Conservation (phyloP, 2,329 filamentous ascomycete species). For the Pseudocercospora vitis region DNA sequence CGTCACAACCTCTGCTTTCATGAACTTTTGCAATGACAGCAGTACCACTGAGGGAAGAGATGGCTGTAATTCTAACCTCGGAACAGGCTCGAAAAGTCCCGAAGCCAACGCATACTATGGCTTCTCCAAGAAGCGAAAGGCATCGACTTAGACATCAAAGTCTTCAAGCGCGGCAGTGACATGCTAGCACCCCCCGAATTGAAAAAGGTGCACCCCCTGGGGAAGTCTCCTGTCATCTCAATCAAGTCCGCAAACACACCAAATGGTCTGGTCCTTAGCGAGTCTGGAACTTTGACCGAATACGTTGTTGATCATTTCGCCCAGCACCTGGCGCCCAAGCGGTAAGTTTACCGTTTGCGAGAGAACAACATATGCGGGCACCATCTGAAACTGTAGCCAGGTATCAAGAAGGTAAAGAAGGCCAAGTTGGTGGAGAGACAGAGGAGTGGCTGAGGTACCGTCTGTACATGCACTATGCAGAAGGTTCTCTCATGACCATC, state of each 20-base stretch:
- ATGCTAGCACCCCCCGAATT: conserved; percentile 74
- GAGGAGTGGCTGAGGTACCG: conserved; percentile 62
- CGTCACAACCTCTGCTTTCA: too few relatives aligned
- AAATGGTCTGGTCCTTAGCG: conserved; percentile 67
- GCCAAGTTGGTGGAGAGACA: conserved; percentile 57
- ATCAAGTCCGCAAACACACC: conserved; percentile 52
- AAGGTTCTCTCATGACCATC: conserved; percentile 77
- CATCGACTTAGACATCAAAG: conserved; percentile 74
- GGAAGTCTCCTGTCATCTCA: conserved; percentile 79
- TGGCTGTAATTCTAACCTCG: too few relatives aligned
- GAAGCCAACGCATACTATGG: conserved; percentile 81
- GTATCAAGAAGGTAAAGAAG: conserved; percentile 56
- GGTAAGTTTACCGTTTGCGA: conserved; percentile 21
- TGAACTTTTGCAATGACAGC: too few relatives aligned
- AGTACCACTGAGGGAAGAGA: too few relatives aligned
- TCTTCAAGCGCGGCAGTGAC: conserved; percentile 68
- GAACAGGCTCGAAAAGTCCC: conserved; percentile 75
- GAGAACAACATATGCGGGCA: neutral
- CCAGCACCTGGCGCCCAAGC: conserved; percentile 51
- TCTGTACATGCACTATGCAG: conserved; percentile 79
- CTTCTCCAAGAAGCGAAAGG: conserved; percentile 75
- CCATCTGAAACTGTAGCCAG: neutral
- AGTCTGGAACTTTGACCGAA: conserved; percentile 78
- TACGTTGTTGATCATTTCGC: conserved; percentile 74
- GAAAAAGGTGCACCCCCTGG: conserved; percentile 76